Conservation (phyloP, 805 yeast genomes). For the Komagataella populi region DNA sequence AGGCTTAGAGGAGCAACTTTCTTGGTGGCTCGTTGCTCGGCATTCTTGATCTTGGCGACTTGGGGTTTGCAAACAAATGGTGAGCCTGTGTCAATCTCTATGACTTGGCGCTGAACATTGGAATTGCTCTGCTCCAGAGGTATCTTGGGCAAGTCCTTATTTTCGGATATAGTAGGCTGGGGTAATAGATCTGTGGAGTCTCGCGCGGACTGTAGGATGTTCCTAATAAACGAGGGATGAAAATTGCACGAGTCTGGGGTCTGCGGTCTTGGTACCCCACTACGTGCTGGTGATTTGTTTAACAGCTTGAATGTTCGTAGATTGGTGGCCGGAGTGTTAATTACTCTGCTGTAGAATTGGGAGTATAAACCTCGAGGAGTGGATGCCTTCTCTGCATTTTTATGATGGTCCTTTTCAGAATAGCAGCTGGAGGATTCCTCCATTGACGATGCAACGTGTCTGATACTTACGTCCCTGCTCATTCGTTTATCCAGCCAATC, state of each 20-base stretch:
- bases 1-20: background rate
- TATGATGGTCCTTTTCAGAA: background rate
- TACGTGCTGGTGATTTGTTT: background rate
- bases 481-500: background rate
- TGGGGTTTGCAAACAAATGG: background rate
- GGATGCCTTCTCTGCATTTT: background rate
- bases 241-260: background rate
- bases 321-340: background rate
- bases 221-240: background rate
- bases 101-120: background rate
- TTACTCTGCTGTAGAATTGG: background rate
- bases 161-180: background rate
- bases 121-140: background rate
- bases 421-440: background rate
- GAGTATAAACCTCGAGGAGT: background rate
- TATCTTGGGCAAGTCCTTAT: background rate
- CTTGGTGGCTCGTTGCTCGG: constrained; percentile 1
- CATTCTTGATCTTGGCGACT: background rate
- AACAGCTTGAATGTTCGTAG: background rate
- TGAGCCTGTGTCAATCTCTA: background rate
- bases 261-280: background rate
- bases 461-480: background rate
- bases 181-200: background rate
- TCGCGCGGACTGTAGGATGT: background rate
- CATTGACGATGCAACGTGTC: background rate